Base-by-base conservation (phyloP, 371 early-diverging fungal genomes). In the Rhizopus stolonifer region DNA sequence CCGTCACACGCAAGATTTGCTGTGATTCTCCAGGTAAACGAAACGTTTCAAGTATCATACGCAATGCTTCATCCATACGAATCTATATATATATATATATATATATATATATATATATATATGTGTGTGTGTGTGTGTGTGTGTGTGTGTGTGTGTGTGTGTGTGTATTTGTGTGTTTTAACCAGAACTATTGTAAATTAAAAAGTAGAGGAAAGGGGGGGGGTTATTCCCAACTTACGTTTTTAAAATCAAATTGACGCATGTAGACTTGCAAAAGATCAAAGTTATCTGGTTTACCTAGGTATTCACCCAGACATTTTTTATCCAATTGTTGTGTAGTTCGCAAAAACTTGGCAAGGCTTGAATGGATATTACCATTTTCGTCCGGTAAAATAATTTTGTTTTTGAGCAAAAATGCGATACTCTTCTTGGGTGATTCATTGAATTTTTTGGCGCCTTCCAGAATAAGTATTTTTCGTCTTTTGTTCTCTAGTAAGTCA, bases 1-100 rank as follows among this genome's bases (percentile, higher is more conserved):
- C 92, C 50, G 97, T 82, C 24, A 96, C 88, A 17, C 97, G 82
- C 54, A 92, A 88, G 46, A 98, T 96, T 60, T 93, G 90, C 70
- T 96, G 96, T 23, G 93, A 84, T 72, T 98, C 98, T 24, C 97
- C 97, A 3, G 94, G 94, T 18, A 98, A 68, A 40, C 95, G 83
- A 80, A 98, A 98, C 8, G 87, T 81, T 52, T 86, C 87, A 8
- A 98, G 72, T 17, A 95, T 78, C 23, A 77, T 73, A 36, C 98
- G 83, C 33, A 96, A 61, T 0, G 94, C 91, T 64, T 94, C 93
- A 60, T 96, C 93, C 45, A 96, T 68, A 21, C 90, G 82, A 68
- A 83, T 85, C 80, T 83, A 54, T 38, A 9, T 6, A 29, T 29
- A 9, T 11, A 6, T 9, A 29, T 29, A 29, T 9, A 29, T 29